Evolutionary conservation across 139 green algal genomes (phyloP).

Genomic region (Ettlia oleoabundans): DNA sequence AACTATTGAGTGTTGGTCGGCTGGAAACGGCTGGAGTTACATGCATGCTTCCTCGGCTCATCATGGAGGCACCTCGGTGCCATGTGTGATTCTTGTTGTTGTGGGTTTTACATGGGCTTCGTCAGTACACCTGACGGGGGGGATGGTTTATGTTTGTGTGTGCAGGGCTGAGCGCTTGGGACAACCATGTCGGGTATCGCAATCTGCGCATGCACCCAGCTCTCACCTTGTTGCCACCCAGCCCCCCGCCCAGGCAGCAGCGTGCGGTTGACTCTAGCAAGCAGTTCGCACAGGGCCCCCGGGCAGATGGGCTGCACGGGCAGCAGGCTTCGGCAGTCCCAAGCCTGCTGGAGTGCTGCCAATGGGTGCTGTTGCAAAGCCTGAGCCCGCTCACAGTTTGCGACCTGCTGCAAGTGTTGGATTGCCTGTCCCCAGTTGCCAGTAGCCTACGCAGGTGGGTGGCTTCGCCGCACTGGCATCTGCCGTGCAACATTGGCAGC

Average conservation of each 20-base stretch:
- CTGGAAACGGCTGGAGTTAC: too few species aligned
- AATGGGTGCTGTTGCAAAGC: not conserved
- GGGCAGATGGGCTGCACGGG: not conserved
- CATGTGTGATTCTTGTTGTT: too few species aligned
- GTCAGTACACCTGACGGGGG: too few species aligned
- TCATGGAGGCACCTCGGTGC: too few species aligned
- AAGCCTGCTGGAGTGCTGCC: constrained; percentile 40
- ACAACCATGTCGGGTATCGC: constrained; percentile 83
- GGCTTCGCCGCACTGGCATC: too few species aligned
- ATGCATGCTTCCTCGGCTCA: too few species aligned
- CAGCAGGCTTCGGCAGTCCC: constrained; percentile 1
- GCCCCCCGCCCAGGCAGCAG: constrained; percentile 18
- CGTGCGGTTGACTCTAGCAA: not conserved
- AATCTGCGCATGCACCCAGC: constrained; percentile 60
- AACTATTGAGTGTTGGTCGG: too few species aligned
- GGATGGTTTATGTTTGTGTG: not conserved
- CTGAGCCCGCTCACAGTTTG: constrained; percentile 43
- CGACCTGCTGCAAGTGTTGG: constrained; percentile 35
- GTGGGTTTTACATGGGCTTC: too few species aligned
- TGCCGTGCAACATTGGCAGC: too few species aligned
- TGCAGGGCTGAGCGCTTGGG: constrained; percentile 84
- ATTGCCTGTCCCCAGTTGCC: constrained; percentile 36
- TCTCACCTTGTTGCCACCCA: constrained; percentile 15
- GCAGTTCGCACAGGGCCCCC: not conserved
- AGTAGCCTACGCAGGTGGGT: constrained; percentile 24